Evolutionary conservation across 169 alveolate genomes (phyloP).

Genomic region (Plasmodium blacklocki): DNA sequence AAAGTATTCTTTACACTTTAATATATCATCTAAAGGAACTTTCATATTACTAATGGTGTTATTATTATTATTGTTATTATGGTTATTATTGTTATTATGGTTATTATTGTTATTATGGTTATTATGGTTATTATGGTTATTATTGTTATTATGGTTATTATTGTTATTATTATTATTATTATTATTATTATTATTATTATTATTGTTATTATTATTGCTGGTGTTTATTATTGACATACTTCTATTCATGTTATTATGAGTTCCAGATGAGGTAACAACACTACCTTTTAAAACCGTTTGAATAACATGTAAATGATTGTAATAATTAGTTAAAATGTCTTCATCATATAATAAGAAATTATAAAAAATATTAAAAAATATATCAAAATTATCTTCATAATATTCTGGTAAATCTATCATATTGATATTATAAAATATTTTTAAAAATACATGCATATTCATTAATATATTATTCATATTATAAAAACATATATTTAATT

Average conservation of each 20-base stretch:
- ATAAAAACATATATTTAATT: conserved; percentile 15
- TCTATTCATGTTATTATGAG: background rate
- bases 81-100: background rate
- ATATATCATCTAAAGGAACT: background rate
- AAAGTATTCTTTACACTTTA: background rate
- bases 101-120: background rate
- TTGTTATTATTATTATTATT: background rate
- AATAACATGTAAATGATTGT: background rate
- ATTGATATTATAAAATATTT: conserved; percentile 22
- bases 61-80: background rate
- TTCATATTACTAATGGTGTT: no score
- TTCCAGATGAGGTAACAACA: background rate
- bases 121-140: background rate
- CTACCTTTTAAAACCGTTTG: background rate
- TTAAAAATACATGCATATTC: conserved; percentile 29
- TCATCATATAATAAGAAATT: conserved; percentile 27
- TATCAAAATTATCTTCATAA: conserved; percentile 63
- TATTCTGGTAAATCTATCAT: conserved; percentile 50
- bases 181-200: background rate
- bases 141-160: background rate
- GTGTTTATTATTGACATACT: no score
- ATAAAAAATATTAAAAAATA: conserved; percentile 29
- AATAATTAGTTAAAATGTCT: conserved; percentile 5
- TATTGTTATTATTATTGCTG: background rate
- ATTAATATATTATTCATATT: conserved; percentile 15